Evolutionary conservation across 2,329 filamentous ascomycete species (phyloP).

Genomic region (Lachnellula willkommii): DNA sequence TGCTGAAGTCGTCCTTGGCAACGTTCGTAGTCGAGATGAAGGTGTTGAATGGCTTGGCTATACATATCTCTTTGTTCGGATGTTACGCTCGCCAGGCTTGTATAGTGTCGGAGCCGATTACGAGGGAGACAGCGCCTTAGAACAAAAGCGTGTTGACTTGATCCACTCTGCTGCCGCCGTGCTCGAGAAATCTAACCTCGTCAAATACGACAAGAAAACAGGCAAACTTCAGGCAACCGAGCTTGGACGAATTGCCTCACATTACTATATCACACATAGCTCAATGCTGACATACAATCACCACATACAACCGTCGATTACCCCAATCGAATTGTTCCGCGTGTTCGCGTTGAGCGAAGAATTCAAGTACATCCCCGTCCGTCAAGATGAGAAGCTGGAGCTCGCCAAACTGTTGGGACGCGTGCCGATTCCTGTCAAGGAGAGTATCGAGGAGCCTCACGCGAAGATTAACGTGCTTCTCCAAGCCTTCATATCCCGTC

Average conservation of each 20-base stretch:
- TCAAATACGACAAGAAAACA: constrained; percentile 93
- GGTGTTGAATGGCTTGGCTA: constrained; percentile 99
- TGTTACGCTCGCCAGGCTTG: constrained; percentile 89
- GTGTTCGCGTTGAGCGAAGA: constrained; percentile 94
- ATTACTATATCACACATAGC: constrained; percentile 95
- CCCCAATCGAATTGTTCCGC: constrained; percentile 91
- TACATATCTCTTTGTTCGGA: constrained; percentile 94
- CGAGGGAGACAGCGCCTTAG: constrained; percentile 81
- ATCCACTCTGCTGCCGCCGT: constrained; percentile 89
- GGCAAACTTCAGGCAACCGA: constrained; percentile 88
- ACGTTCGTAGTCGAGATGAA: constrained; percentile 84
- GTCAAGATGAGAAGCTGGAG: constrained; percentile 96
- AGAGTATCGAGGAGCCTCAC: constrained; percentile 92
- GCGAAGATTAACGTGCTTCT: constrained; percentile 97
- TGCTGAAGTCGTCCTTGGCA: constrained; percentile 91
- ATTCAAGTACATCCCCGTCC: constrained; percentile 98
- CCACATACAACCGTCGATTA: constrained; percentile 87
- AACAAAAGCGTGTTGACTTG: constrained; percentile 96
- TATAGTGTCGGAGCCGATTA: constrained; percentile 97
- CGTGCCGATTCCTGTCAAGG: constrained; percentile 94
- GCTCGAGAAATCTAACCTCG: constrained; percentile 77
- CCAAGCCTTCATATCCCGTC: constrained; percentile 91
- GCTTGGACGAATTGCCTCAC: constrained; percentile 89
- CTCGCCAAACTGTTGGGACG: constrained; percentile 82
- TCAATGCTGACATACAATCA: constrained; percentile 98